Evolutionary conservation across 2,329 filamentous ascomycete species (phyloP).

Genomic region (Fusarium paranaense): DNA sequence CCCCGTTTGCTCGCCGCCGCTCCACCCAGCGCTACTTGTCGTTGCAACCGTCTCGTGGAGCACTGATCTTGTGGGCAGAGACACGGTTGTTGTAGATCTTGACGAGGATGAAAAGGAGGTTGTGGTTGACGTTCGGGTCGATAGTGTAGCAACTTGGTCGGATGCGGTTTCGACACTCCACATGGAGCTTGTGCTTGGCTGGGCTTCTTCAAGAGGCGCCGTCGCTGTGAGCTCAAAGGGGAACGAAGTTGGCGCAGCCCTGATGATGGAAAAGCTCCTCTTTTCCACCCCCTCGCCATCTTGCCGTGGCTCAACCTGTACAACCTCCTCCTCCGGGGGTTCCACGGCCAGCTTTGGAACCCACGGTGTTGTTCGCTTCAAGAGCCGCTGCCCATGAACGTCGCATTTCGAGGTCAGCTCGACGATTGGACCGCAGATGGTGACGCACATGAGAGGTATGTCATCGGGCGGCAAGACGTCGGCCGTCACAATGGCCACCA

Average conservation of each 20-base stretch:
- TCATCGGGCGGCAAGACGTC: slow-evolving; percentile 50
- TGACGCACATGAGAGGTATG: slow-evolving; percentile 54
- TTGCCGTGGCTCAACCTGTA: not conserved
- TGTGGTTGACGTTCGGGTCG: slow-evolving; percentile 8
- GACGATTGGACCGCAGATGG: slow-evolving; percentile 57
- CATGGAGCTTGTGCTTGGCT: slow-evolving; percentile 15
- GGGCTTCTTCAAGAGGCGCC: slow-evolving; percentile 5
- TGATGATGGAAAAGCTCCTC: slow-evolving; percentile 46
- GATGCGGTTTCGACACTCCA: slow-evolving; percentile 15
- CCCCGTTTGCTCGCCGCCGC: slow-evolving; percentile 23
- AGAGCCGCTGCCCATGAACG: slow-evolving; percentile 41
- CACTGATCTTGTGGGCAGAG: slow-evolving; percentile 15
- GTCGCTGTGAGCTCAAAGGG: slow-evolving; percentile 30
- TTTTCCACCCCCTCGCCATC: slow-evolving; percentile 20
- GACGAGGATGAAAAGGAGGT: not conserved
- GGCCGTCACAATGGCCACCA: slow-evolving; percentile 44
- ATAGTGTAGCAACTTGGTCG: slow-evolving; percentile 2
- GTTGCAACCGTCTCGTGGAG: not conserved
- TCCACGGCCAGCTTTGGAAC: slow-evolving; percentile 38
- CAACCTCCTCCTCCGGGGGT: slow-evolving; percentile 10
- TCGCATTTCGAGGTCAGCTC: slow-evolving; percentile 55
- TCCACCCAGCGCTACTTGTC: slow-evolving; percentile 14
- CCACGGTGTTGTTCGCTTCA: slow-evolving; percentile 42
- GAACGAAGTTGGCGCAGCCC: slow-evolving; percentile 49
- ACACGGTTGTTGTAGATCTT: slow-evolving; percentile 15